Evolutionary conservation across 768 basidiomycete genomes (phyloP).

Genomic region (Auriscalpium microsporum): DNA sequence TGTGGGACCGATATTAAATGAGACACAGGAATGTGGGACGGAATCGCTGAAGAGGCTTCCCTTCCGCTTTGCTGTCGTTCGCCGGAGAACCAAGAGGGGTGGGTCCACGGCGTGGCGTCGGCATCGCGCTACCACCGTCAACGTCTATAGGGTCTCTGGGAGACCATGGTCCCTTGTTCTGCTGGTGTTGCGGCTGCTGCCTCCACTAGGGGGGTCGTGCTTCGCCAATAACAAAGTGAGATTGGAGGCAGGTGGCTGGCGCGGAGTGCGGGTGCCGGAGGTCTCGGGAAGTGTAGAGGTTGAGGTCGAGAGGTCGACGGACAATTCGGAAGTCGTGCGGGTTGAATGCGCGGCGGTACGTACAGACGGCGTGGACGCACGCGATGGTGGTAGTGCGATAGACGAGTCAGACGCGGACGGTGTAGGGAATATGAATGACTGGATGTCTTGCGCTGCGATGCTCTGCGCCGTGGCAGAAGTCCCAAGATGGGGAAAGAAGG

Average conservation of each 20-base stretch:
- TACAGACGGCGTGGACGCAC: background rate
- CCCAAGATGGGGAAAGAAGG: slow-evolving; percentile 15
- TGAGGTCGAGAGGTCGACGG: slow-evolving; percentile 20
- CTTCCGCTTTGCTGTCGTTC: background rate
- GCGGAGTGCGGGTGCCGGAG: slow-evolving; percentile 13
- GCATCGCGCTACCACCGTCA: background rate
- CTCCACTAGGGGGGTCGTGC: slow-evolving; percentile 7
- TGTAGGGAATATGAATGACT: slow-evolving; percentile 1
- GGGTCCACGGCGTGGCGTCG: background rate
- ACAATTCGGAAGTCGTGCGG: slow-evolving; percentile 14
- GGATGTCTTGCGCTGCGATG: background rate
- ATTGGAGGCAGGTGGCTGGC: slow-evolving; percentile 22
- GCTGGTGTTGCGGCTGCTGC: background rate
- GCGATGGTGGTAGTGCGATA: slow-evolving; percentile 14
- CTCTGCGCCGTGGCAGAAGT: slow-evolving; percentile 27
- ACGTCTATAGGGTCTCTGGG: background rate
- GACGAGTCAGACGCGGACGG: slow-evolving; percentile 16
- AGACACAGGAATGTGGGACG: background rate
- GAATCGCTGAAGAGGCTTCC: background rate
- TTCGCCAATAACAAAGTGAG: slow-evolving; percentile 29
- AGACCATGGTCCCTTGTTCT: background rate
- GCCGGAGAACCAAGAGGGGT: background rate
- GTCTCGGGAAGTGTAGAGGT: slow-evolving; percentile 14
- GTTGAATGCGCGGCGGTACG: slow-evolving; percentile 14
- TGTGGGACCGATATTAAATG: background rate